Evolutionary conservation across 176 grass and related monocot species (phyloP), one percentile per base, ranked within the genome.

Genomic region (Carex pumila): DNA sequence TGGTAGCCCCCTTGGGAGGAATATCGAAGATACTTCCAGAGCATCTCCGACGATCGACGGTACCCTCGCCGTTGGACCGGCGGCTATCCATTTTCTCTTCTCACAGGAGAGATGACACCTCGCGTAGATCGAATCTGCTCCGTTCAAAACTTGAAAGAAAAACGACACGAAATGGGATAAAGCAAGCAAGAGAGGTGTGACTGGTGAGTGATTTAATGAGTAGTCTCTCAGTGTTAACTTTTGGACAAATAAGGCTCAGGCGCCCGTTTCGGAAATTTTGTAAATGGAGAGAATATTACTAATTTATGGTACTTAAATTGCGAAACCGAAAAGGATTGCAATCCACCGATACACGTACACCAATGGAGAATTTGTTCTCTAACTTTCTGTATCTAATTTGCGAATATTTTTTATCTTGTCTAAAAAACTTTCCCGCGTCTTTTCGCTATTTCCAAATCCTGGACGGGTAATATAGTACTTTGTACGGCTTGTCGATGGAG

Each of bases 1-100:
- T 12, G 12, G 94, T 32, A 0, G 94, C 91, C 1, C 90, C 88
- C 52, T 92, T 97, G 1, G 70, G 8, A 3, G 91, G 94, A 80
- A 97, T 97, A 81, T 89, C 86, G 73, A 97, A 97, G 8, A 84
- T 1, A 36, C 88, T 71, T 6, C 18, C 37, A 34, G 25, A 73
- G 57, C 6, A 19, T 79, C 83, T 66, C 60, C 77, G 68, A 50
- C 79, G 36, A 76, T 71, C 63, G 5, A 21, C 54, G 18, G 67
- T 39, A 50, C 66, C 37, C 18, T 82, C 12, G 7, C 81, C 10
- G n/a, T 7, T 60, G 45, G 39, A 36, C 8, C 47, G 15, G 37
- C 67, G 61, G 52, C 83, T 82, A 39, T 84, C 84, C 7, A 85
- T 88, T 88, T 83, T 90, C 58, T 17, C 55, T 79, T 45, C 50